These are phyloP conservation scores for Calonectria hawksworthii DNA, from an alignment of 2,329 filamentous ascomycete species.

Conservation along the genomic window DNA sequence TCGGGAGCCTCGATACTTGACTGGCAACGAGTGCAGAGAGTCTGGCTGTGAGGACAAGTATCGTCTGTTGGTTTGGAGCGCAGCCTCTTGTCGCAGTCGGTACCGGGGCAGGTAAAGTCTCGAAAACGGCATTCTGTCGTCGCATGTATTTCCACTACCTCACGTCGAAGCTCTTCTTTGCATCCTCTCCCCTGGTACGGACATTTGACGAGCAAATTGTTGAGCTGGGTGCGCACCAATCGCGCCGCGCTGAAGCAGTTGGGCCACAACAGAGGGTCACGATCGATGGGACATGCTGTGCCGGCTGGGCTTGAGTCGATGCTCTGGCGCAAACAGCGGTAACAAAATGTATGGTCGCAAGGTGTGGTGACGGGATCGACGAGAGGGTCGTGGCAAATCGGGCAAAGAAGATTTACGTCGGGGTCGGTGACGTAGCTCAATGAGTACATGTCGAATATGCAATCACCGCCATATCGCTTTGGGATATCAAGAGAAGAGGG, in stretches of 20 bases:
- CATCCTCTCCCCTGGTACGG: conserved; percentile 68
- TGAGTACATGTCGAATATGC: conserved; percentile 61
- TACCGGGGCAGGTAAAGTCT: conserved; percentile 68
- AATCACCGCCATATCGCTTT: conserved; percentile 53
- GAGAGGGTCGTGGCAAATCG: conserved; percentile 73
- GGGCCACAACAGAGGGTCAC: conserved; percentile 57
- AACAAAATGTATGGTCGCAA: conserved; percentile 77
- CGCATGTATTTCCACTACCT: conserved; percentile 69
- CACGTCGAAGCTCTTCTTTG: conserved; percentile 63
- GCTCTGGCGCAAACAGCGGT: conserved; percentile 65
- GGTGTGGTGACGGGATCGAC: conserved; percentile 72
- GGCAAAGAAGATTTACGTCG: conserved; percentile 65
- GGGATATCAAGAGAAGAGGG: conserved; percentile 56
- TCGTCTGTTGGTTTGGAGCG: conserved; percentile 64
- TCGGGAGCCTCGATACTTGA: conserved; percentile 62
- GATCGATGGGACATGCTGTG: conserved; percentile 70
- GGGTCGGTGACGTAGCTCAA: conserved; percentile 59
- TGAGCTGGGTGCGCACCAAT: conserved; percentile 72
- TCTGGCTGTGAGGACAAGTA: conserved; percentile 68
- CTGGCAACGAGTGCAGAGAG: conserved; percentile 68
- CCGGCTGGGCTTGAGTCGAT: conserved; percentile 57
- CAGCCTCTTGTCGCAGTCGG: conserved; percentile 65
- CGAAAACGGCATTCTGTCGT: conserved; percentile 69
- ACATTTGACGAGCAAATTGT: conserved; percentile 70
- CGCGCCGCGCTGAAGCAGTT: conserved; percentile 59